Conservation (phyloP, 768 basidiomycete species). For the Boletus speciosus region DNA sequence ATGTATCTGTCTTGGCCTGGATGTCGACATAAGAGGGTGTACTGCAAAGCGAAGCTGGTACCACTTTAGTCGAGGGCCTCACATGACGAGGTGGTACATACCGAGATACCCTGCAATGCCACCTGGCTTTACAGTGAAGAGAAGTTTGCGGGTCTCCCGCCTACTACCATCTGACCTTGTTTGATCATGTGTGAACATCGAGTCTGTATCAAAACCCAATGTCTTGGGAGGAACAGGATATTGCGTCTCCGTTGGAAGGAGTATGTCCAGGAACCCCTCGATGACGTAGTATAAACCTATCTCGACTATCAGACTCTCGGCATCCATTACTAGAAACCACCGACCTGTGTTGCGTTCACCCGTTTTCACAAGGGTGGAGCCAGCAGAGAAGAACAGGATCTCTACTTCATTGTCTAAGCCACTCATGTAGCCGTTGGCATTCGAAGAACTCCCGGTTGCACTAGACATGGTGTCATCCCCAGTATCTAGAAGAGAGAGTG, state of each 20-base stretch:
- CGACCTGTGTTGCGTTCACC: constrained; percentile 86
- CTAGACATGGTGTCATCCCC: constrained; percentile 68
- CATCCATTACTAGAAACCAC: background rate
- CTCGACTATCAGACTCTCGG: background rate
- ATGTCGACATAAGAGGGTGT: constrained; percentile 97
- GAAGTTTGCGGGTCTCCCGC: constrained; percentile 52
- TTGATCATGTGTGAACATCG: constrained; percentile 34
- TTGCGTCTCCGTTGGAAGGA: constrained; percentile 48
- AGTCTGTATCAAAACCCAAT: constrained; percentile 34
- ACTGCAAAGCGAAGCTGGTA: constrained; percentile 78
- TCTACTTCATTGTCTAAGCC: constrained; percentile 97
- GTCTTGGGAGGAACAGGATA: constrained; percentile 7
- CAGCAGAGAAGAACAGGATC: constrained; percentile 88
- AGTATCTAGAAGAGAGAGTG: constrained; percentile 66
- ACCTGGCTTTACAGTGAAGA: constrained; percentile 95
- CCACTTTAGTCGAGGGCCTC: background rate
- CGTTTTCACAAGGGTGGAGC: constrained; percentile 79
- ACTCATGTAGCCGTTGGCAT: constrained; percentile 54
- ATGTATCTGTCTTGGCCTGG: constrained; percentile 95
- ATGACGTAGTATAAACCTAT: constrained; percentile 89
- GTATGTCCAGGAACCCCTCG: constrained; percentile 92
- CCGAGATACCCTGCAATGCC: constrained; percentile 97
- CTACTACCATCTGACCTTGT: constrained; percentile 28
- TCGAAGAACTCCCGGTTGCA: constrained; percentile 56
- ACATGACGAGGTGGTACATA: constrained; percentile 30